A percentile compares a stretch with the other conserved stretches of the same genome.
Evolutionary conservation across 768 basidiomycete genomes (phyloP).

Genomic region (Thelephora ganbajun): DNA sequence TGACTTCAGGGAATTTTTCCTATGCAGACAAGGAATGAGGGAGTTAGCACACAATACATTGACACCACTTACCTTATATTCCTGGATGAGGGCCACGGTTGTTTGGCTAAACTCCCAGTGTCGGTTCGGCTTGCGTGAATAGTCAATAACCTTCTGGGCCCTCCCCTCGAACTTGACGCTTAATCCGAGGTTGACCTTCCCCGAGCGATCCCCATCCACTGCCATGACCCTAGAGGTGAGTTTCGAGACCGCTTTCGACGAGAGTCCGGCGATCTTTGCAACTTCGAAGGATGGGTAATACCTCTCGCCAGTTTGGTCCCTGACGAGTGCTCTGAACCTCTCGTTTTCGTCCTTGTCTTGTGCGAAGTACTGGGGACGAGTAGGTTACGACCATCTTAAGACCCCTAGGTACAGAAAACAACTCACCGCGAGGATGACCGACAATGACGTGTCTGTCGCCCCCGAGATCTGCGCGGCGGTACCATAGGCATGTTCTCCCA

Average conservation of each 20-base stretch:
- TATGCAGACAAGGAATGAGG: slow-evolving; percentile 14
- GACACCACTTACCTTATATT: slow-evolving; percentile 54
- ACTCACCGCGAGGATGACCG: slow-evolving; percentile 77
- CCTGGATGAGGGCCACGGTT: slow-evolving; percentile 62
- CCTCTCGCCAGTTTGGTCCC: slow-evolving; percentile 27
- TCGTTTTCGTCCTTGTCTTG: slow-evolving; percentile 70
- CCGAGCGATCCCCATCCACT: slow-evolving; percentile 44
- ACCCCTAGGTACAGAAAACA: not conserved
- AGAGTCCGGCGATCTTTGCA: slow-evolving; percentile 59
- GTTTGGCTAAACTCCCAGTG: slow-evolving; percentile 92
- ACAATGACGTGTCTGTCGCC: slow-evolving; percentile 55
- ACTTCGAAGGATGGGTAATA: slow-evolving; percentile 77
- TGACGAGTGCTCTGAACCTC: slow-evolving; percentile 60
- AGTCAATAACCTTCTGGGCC: slow-evolving; percentile 83
- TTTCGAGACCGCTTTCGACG: slow-evolving; percentile 69
- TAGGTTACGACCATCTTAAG: not conserved
- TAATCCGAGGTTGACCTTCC: slow-evolving; percentile 83
- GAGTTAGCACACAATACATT: not conserved
- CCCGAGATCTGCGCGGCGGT: slow-evolving; percentile 79
- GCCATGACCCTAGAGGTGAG: slow-evolving; percentile 94
- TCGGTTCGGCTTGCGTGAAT: slow-evolving; percentile 70
- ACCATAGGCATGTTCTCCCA: slow-evolving; percentile 92
- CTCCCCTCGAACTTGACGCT: slow-evolving; percentile 96
- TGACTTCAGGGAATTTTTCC: slow-evolving; percentile 76
- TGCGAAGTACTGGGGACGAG: slow-evolving; percentile 59